Conservation (phyloP, 768 basidiomycete species). For the Boletus sp. region DNA sequence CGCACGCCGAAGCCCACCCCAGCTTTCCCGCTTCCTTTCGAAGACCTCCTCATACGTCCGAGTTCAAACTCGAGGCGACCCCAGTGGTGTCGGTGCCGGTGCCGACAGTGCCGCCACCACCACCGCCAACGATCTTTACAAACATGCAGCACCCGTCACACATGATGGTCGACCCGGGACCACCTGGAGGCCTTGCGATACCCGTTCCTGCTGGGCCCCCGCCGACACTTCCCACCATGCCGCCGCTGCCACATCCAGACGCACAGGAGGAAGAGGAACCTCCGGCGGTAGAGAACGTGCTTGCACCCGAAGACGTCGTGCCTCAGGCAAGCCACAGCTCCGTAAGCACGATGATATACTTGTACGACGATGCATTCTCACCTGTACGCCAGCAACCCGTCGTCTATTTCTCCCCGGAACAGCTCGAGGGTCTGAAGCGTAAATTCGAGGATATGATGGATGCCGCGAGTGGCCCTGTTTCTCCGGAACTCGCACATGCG, state of each 20-base stretch:
- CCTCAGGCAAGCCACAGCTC: constrained; percentile 15
- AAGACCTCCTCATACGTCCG: constrained; percentile 32
- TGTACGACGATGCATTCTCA: not conserved
- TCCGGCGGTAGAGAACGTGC: constrained; percentile 11
- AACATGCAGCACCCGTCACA: constrained; percentile 22
- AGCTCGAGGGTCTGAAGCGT: constrained; percentile 29
- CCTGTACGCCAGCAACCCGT: constrained; percentile 16
- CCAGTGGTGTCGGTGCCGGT: constrained; percentile 19
- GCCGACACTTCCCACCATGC: constrained; percentile 7
- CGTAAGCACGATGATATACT: constrained; percentile 7
- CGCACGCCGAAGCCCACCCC: constrained; percentile 34
- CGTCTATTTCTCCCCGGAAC: constrained; percentile 33
- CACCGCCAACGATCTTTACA: constrained; percentile 24
- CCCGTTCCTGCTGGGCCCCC: constrained; percentile 8
- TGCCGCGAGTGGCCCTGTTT: constrained; percentile 30
- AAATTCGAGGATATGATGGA: constrained; percentile 33
- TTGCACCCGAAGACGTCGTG: constrained; percentile 17
- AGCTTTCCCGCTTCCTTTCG: constrained; percentile 34
- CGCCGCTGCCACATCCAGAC: constrained; percentile 10
- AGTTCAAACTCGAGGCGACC: constrained; percentile 32
- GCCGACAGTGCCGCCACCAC: constrained; percentile 3
- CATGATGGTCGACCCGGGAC: constrained; percentile 21
- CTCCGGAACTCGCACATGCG: constrained; percentile 32
- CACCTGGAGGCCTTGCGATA: constrained; percentile 10
- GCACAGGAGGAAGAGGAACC: constrained; percentile 19